Base-by-base conservation (phyloP, 805 yeast species). In the Cyberlindnera sargentensis region DNA sequence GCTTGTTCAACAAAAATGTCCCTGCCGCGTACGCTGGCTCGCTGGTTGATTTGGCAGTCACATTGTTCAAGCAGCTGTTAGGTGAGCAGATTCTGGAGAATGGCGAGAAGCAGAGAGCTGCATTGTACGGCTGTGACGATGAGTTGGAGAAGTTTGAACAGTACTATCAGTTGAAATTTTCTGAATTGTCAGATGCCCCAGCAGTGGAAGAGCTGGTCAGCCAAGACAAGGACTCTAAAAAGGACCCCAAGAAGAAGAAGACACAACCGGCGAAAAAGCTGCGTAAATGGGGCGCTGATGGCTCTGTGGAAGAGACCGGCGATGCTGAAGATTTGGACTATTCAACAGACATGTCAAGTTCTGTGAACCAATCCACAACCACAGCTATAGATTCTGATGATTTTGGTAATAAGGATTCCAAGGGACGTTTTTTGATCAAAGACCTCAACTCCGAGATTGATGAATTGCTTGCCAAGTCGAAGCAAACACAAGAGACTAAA, bases 241-340 rank as follows among this genome's bases (percentile, higher is more conserved):
- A 28, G 38, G 40, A 34, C 31, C 45, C 31, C 43, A 29, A 47
- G 45, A 29, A 47, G 45, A 51, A 34, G 45, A 51, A 37, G 35
- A 48, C 32, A 1, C 48, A 55, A 29, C 42, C 51, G 10, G 58
- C 55, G 44, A 76, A 78, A 57, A 70, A 67, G 57, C 63, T 67
- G 30, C 71, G 91, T 55, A 79, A 73, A 55, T 82, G 87, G 87
- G 81, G 75, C 26, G 75, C 74, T 29, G 83, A 80, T 53, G 90
- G 89, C 6, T 51, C 34, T 27, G 70, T 67, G 40, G 83, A 77
- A 31, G 64, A 62, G 10, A 68, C 61, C 8, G 65, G 60, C 2
- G 49, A 37, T 23, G 73, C 67, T 20, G 65, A 66, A 9, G 61
- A 63, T 0, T 34, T 83, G 36, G 90, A 83, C 55, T 82, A 79